A percentile compares a stretch with the other conserved stretches of the same genome.
These are phyloP conservation scores for Coelastrella sp. DNA, from an alignment of 139 green algal species.

Conservation along the genomic window DNA sequence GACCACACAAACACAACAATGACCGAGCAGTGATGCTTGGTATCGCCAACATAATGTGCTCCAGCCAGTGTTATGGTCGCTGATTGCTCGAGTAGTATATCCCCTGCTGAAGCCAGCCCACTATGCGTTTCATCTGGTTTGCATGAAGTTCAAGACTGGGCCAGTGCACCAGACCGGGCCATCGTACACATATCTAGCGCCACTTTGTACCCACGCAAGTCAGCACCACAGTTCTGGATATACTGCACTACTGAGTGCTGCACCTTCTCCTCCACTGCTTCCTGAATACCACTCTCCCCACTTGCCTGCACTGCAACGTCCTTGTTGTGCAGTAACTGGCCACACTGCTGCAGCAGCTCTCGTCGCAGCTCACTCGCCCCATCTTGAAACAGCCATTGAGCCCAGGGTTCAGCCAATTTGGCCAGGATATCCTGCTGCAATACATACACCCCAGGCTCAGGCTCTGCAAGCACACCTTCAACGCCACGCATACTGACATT, in stretches of 20 bases:
- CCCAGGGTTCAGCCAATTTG: constrained; percentile 23
- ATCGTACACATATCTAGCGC: too few species aligned
- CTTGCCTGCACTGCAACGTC: neutral
- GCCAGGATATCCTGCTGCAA: constrained; percentile 32
- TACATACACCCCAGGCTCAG: constrained; percentile 19
- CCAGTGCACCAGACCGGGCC: too few species aligned
- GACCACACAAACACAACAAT: too few species aligned
- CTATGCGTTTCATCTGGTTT: neutral
- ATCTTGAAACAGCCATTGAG: constrained; percentile 39
- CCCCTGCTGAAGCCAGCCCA: neutral
- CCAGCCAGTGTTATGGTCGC: too few species aligned
- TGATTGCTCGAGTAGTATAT: neutral
- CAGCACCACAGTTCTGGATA: constrained; percentile 13
- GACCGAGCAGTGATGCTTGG: too few species aligned
- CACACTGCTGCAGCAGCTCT: constrained; percentile 30
- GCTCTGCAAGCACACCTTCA: neutral
- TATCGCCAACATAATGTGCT: too few species aligned
- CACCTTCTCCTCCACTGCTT: neutral
- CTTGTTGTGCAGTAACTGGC: neutral
- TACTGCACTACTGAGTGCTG: constrained; percentile 16
- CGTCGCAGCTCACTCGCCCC: neutral
- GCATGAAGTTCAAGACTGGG: too few species aligned
- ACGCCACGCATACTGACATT: neutral
- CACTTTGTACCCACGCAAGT: constrained; percentile 26
- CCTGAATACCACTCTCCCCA: neutral